phyloP scores from a whole-genome alignment of 1,139 yeast species.

The Geotrichum europaeum region DNA sequence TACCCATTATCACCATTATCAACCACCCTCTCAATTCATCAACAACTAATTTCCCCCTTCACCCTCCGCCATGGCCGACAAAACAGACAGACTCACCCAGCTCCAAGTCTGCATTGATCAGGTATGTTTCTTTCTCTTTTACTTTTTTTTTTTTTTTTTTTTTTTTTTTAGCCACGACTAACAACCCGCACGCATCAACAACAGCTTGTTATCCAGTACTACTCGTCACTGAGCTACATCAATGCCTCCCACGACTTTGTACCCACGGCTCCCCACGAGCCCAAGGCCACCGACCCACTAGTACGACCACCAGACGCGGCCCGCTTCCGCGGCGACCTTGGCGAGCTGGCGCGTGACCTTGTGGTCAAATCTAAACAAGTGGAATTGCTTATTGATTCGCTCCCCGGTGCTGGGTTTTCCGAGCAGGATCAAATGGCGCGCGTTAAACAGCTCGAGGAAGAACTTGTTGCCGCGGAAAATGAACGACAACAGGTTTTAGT shows the following conservation, averaged over 20 bases:
- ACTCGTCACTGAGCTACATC: slow-evolving; percentile 82
- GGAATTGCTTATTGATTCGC: slow-evolving; percentile 72
- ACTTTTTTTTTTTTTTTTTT: slow-evolving; percentile 19
- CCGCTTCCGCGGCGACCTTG: slow-evolving; percentile 38
- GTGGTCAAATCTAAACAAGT: slow-evolving; percentile 83
- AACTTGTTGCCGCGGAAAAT: slow-evolving; percentile 56
- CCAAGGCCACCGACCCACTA: slow-evolving; percentile 47
- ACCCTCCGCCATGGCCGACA: background rate
- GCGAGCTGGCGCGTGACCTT: slow-evolving; percentile 67
- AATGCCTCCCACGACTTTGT: slow-evolving; percentile 63
- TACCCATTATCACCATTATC: too few relatives aligned
- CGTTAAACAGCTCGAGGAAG: slow-evolving; percentile 58
- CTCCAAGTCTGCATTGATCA: slow-evolving; percentile 88
- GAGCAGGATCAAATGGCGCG: slow-evolving; percentile 64
- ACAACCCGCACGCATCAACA: background rate
- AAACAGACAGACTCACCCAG: slow-evolving; percentile 80
- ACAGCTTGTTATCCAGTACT: slow-evolving; percentile 77
- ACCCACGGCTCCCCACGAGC: slow-evolving; percentile 43
- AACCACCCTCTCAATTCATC: background rate
- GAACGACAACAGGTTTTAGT: slow-evolving; percentile 53
- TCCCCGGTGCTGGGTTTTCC: slow-evolving; percentile 90
- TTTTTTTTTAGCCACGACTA: slow-evolving; percentile 3
- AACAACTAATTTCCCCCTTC: background rate
- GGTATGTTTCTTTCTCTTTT: slow-evolving; percentile 27
- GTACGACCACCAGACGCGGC: slow-evolving; percentile 37